Evolutionary conservation across 2,329 filamentous ascomycete species (phyloP).

Genomic region (Gremmenia infestans): DNA sequence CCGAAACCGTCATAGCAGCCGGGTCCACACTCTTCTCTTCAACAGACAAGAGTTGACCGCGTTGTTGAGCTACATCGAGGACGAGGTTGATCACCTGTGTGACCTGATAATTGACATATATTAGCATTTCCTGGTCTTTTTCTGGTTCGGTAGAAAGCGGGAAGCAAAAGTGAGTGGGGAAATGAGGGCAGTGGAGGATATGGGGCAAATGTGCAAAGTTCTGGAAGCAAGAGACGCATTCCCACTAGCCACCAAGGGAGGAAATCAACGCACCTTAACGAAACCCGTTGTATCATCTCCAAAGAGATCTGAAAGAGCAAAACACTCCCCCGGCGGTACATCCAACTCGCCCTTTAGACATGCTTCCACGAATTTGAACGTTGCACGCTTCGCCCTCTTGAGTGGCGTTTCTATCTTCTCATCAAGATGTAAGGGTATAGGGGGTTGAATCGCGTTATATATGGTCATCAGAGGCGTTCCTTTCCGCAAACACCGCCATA

Average conservation of each 20-base stretch:
- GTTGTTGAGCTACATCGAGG: conserved; percentile 76
- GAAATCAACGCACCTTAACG: conserved; percentile 63
- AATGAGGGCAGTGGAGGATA: not conserved
- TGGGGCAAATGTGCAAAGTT: not conserved
- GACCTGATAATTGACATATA: conserved; percentile 46
- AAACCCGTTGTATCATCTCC: conserved; percentile 95
- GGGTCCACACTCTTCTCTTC: conserved; percentile 47
- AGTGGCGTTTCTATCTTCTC: conserved; percentile 48
- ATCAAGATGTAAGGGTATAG: conserved; percentile 62
- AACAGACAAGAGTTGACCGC: conserved; percentile 63
- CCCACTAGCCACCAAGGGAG: not conserved
- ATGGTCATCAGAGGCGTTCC: conserved; percentile 82
- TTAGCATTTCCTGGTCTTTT: not conserved
- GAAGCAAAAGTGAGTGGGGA: not conserved
- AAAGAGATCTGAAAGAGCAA: conserved; percentile 87
- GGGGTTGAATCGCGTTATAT: conserved; percentile 79
- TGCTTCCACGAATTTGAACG: conserved; percentile 88
- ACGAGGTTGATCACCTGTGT: conserved; percentile 90
- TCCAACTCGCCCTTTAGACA: conserved; percentile 73
- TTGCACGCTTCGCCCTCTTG: conserved; percentile 79
- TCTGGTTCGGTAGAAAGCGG: not conserved
- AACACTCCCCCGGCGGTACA: conserved; percentile 76
- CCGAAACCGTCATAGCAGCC: conserved; percentile 41
- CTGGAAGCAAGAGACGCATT: not conserved
- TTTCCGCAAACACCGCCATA: conserved; percentile 82